Evolutionary conservation across 202 grass and related monocot species (phyloP).

Genomic region (Eragrostis tef): DNA sequence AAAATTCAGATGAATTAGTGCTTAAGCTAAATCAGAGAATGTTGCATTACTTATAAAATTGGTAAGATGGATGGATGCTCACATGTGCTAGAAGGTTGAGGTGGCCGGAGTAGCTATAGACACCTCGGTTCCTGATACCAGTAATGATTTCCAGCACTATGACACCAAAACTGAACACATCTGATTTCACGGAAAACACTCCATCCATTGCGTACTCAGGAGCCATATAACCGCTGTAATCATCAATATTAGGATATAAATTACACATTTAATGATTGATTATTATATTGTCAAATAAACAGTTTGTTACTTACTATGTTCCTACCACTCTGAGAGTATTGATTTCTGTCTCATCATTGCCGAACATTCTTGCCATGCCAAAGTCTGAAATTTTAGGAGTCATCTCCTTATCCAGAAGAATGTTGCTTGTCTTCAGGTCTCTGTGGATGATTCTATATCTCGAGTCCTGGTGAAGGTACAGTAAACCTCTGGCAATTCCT

Average conservation of each 20-base stretch:
- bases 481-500: conserved; percentile 58
- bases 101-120: conserved; percentile 49
- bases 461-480: conserved; percentile 67
- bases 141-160: conserved; percentile 65
- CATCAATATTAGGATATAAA: neutral
- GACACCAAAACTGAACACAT: conserved; percentile 72
- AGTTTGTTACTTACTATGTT: conserved; percentile 59
- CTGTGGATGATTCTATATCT: conserved; percentile 69
- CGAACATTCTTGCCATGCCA: conserved; percentile 68
- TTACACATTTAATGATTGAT: neutral
- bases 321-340: conserved; percentile 67
- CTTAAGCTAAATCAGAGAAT: neutral
- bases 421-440: conserved; percentile 65
- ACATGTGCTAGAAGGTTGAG: conserved; percentile 63
- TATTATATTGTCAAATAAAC: neutral
- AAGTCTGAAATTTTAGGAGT: conserved; percentile 75
- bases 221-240: conserved; percentile 64
- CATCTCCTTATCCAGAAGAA: conserved; percentile 71
- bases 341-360: conserved; percentile 43
- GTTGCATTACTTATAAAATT: neutral
- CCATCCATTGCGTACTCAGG: conserved; percentile 74
- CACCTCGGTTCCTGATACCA: conserved; percentile 58
- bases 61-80: conserved; percentile 17
- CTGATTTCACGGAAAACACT: conserved; percentile 69
- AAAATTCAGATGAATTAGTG: neutral